Base-by-base conservation (phyloP, 1,139 yeast genomes). In the Geotrichum aggregatum region DNA sequence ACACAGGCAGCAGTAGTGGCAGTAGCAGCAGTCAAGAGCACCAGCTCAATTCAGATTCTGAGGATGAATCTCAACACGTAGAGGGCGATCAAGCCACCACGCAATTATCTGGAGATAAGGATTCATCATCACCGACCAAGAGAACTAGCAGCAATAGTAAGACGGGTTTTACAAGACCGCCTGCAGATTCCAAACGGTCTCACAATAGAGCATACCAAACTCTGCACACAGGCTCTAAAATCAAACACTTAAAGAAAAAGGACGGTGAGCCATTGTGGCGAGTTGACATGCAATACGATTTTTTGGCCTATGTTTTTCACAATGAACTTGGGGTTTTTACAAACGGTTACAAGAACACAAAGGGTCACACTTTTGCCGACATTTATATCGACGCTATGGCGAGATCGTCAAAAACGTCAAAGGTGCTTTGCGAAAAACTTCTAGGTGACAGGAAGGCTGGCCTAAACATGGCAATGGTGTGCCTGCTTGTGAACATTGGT, bases 221-320 rank as follows among this genome's bases (percentile, higher is more conserved):
- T 13, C 55, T 66, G 35, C 55, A 65, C 46, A 62, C 64, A 4
- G 69, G 69, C 18, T 61, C 80, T 11, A 73, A 79, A 52, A 71
- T 79, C 22, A 75, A 86, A 47, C 95, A 87, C 66, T 71, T 92
- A 61, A 92, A 91, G 67, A 91, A 91, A 65, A 76, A 82, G 16
- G 98, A 92, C 64, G 97, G 98, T 3, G 95, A 87, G 62, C 95
- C 96, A 16, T 81, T 91, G 57, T 86, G 95, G 85, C 76, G 98
- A 49, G 78, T 73, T 56, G 98, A 92, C 63, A 84, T 92, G 54
- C 97, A 91, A 66, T 87, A 83, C 66, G 92, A 85, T 60, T 87
- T 91, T 61, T 71, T 92, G 53, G 73, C 75, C 47, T 73, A 75
- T 26, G 68, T 92, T 18, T 85, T 92, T 63, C 76, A 78, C 61